These are phyloP conservation scores for button mushroom (Agaricus bisporus) DNA, from an alignment of 768 basidiomycete species.

Conservation along the genomic window DNA sequence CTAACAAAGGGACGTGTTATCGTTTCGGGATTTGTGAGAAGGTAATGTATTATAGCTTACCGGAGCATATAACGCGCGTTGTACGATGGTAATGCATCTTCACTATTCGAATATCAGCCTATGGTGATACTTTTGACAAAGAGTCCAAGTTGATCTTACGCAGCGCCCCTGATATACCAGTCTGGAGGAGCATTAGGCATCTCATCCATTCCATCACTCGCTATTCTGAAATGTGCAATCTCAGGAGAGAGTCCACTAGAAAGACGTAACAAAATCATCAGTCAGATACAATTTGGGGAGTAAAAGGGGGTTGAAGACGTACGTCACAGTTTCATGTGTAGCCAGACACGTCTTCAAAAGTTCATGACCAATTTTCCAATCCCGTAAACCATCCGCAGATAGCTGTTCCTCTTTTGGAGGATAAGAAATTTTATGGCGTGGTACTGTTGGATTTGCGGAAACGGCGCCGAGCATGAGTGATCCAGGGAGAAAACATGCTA, in stretches of 20 bases:
- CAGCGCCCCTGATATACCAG: slow-evolving; percentile 90
- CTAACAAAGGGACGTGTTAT: slow-evolving; percentile 25
- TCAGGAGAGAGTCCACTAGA: slow-evolving; percentile 80
- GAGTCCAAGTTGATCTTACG: slow-evolving; percentile 30
- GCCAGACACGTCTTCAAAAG: slow-evolving; percentile 85
- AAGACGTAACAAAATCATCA: slow-evolving; percentile 2
- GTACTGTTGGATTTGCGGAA: slow-evolving; percentile 45
- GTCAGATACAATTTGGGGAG: background rate
- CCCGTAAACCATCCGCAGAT: slow-evolving; percentile 55
- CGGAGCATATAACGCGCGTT: slow-evolving; percentile 93
- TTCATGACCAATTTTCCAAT: slow-evolving; percentile 78
- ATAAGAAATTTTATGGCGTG: slow-evolving; percentile 45
- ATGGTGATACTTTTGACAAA: background rate
- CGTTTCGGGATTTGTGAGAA: background rate
- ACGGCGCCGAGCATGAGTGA: slow-evolving; percentile 89
- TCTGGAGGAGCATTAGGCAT: slow-evolving; percentile 45
- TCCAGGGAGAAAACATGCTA: slow-evolving; percentile 92
- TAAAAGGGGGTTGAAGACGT: slow-evolving; percentile 21
- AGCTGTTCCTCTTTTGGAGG: slow-evolving; percentile 64
- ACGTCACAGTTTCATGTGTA: slow-evolving; percentile 83
- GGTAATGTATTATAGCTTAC: slow-evolving; percentile 25
- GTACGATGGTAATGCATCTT: slow-evolving; percentile 45
- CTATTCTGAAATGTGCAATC: slow-evolving; percentile 78
- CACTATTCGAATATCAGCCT: slow-evolving; percentile 15
- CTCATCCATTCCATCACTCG: slow-evolving; percentile 46